Evolutionary conservation across 805 yeast genomes (phyloP).

Genomic region (Metschnikowia proteae): DNA sequence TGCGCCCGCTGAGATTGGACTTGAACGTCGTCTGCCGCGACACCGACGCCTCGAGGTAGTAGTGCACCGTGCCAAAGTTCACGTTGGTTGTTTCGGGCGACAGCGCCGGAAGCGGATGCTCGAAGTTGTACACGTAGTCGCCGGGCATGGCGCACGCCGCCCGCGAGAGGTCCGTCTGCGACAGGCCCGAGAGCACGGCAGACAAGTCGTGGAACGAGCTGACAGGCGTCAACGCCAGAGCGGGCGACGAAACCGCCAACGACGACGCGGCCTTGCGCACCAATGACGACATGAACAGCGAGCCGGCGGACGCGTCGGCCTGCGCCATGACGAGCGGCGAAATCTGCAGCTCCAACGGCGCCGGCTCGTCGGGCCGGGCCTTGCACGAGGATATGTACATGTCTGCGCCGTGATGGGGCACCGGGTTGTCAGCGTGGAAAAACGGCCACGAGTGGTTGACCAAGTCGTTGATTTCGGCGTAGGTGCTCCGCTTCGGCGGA

Average conservation of each 20-base stretch:
- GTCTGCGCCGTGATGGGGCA: conserved; percentile 46
- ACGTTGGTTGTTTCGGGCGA: conserved; percentile 77
- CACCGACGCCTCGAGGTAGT: conserved; percentile 63
- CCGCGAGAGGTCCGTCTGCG: conserved; percentile 39
- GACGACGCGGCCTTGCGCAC: conserved; percentile 31
- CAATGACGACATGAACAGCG: conserved; percentile 21
- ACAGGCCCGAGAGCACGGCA: conserved; percentile 21
- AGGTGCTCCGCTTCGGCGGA: conserved; percentile 77
- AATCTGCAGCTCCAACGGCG: conserved; percentile 26
- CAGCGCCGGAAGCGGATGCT: conserved; percentile 77
- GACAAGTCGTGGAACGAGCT: conserved; percentile 24
- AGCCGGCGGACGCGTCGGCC: conserved; percentile 16
- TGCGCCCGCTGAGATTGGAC: conserved; percentile 59
- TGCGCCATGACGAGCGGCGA: conserved; percentile 32
- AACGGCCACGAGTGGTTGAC: conserved; percentile 91
- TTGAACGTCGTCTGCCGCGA: conserved; percentile 86
- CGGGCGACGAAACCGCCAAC: conserved; percentile 7
- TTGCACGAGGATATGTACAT: conserved; percentile 22
- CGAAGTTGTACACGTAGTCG: conserved; percentile 89
- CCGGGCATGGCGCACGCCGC: conserved; percentile 49
- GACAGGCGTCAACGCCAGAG: conserved; percentile 19
- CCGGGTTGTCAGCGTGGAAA: conserved; percentile 37
- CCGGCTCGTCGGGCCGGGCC: not conserved
- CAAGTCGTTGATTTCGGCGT: conserved; percentile 59
- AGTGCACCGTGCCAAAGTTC: conserved; percentile 76